phyloP scores from a whole-genome alignment of 305 asterid genomes.

The Fraxinus latifolia region DNA sequence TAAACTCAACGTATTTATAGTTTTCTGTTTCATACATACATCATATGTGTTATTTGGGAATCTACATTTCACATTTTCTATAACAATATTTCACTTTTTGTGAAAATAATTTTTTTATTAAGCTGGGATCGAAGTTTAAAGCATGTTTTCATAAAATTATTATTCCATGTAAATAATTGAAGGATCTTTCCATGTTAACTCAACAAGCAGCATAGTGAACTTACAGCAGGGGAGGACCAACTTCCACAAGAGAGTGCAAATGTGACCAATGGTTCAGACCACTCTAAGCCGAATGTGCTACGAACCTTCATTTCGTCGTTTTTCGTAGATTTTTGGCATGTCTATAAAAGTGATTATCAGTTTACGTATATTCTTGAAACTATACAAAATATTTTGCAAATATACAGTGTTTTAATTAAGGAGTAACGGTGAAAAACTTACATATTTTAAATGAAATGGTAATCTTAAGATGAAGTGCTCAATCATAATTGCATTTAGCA shows the following conservation, averaged over 20 bases:
- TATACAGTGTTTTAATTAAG: background rate
- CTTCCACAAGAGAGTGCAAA: constrained; percentile 90
- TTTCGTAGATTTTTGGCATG: constrained; percentile 52
- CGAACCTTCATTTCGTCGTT: constrained; percentile 49
- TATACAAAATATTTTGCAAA: background rate
- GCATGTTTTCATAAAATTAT: background rate
- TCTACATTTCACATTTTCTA: background rate
- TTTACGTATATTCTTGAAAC: background rate
- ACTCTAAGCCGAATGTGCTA: constrained; percentile 61
- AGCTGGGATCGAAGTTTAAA: background rate
- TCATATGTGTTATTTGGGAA: background rate
- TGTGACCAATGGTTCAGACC: constrained; percentile 88
- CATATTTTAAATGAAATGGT: constrained; percentile 75
- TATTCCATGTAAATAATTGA: background rate
- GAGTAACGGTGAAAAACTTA: constrained; percentile 28
- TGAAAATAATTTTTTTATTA: background rate
- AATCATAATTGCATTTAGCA: constrained; percentile 64
- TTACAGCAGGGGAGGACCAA: constrained; percentile 96
- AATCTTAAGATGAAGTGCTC: constrained; percentile 90
- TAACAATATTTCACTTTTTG: background rate
- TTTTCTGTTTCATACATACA: too few species aligned
- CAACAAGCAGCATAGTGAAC: constrained; percentile 20
- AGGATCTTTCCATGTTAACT: background rate
- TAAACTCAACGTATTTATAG: background rate
- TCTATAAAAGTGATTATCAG: constrained; percentile 26